A percentile compares a stretch with the other conserved stretches of the same genome.
phyloP scores from a whole-genome alignment of 768 basidiomycete genomes.

The Boletus speciosus region DNA sequence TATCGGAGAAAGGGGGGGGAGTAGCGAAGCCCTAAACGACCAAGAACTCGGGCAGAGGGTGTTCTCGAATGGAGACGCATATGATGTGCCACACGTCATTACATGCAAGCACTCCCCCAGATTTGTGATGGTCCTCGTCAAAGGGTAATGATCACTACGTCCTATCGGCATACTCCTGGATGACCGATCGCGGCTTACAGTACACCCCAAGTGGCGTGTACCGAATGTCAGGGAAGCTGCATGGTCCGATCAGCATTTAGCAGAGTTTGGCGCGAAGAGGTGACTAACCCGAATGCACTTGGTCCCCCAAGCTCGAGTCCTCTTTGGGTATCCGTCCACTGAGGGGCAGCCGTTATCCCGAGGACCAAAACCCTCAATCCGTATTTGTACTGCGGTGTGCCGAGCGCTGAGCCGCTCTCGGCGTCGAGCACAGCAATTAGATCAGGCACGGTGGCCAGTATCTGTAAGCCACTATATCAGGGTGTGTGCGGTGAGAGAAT shows the following conservation, averaged over 20 bases:
- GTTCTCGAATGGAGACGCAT: neutral
- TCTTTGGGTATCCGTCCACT: conserved; percentile 49
- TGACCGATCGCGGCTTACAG: conserved; percentile 43
- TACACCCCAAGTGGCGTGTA: conserved; percentile 42
- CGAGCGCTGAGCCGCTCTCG: conserved; percentile 57
- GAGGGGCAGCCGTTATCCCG: conserved; percentile 45
- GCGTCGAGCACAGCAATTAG: conserved; percentile 62
- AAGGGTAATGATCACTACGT: conserved; percentile 1
- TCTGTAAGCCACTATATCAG: conserved; percentile 27
- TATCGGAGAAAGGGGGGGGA: neutral
- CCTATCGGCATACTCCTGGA: conserved; percentile 36
- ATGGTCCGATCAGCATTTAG: conserved; percentile 5
- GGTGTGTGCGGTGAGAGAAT: neutral
- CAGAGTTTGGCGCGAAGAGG: neutral
- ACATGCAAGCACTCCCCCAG: conserved; percentile 6
- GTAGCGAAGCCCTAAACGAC: neutral
- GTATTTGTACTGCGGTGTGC: conserved; percentile 61
- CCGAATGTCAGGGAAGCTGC: conserved; percentile 29
- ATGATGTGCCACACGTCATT: neutral
- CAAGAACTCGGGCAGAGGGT: conserved; percentile 4
- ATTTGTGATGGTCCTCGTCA: conserved; percentile 1
- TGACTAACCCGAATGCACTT: conserved; percentile 47
- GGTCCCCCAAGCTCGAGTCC: conserved; percentile 54
- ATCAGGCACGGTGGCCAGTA: conserved; percentile 60
- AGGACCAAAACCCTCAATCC: conserved; percentile 57